Evolutionary conservation across 306 rosid genomes (phyloP), one percentile per base, ranked within the genome.

Genomic region (Casuarina glauca): DNA sequence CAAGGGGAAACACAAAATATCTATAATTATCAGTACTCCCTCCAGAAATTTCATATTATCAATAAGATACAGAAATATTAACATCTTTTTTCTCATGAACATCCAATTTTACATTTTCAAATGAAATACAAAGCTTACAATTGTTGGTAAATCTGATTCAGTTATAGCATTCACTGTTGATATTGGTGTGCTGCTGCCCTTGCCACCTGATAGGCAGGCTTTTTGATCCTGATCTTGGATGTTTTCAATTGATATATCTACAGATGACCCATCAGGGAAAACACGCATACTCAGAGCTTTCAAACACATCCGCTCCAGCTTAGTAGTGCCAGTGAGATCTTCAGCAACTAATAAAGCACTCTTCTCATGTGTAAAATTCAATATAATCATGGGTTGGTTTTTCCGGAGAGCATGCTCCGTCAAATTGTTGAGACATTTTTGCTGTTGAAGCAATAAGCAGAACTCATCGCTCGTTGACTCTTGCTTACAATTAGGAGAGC

Each of bases 351-450:
- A 70, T 71, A 85, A 78, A 76, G 74, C 74, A 67, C 80, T 84
- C 73, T 89, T 90, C 84, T 87, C 90, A 58, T 84, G 93, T 88
- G 74, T 79, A 66, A 95, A 85, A 87, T 93, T 93, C 55, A 85
- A 39, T 79, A 95, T 79, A 62, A 96, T 62, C 82, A 96, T 82
- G 49, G 98, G 94, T 58, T 96, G 95, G 77, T 87, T 91, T 87
- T 86, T 96, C 73, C 93, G 86, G 20, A 96, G 96, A 85, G 99
- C 96, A 5, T 86, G 90, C 60, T 90, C 93, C 60, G 98, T 92
- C 88, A 92, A 82, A 78, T 78, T 91, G 87, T 82, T 79, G 36
- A 96, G 76, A 84, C 82, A 83, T 79, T 93, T 93, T 85, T 93
- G 96, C 82, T 88, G 96, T 75, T 82, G 80, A 75, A 93, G 86